Evolutionary conservation across 2,329 filamentous ascomycete species (phyloP), one percentile per base, ranked within the genome.

Genomic region (Pseudogymnoascus destructans): DNA sequence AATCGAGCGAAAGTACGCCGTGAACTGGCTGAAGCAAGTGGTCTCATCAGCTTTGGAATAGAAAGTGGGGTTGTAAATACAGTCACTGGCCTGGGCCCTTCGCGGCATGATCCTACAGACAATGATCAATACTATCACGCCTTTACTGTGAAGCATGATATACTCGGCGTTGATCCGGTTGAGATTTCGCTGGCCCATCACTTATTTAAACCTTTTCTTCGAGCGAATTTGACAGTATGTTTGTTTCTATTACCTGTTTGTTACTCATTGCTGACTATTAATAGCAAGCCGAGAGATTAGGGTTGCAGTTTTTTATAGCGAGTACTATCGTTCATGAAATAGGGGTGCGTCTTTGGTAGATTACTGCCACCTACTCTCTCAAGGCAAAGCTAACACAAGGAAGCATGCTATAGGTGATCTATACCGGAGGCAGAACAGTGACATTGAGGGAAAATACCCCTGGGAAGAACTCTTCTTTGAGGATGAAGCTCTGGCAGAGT

Each of bases 341-440:
- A 23, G 40, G 11, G 40, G 40, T 49, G 13, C 21, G 40, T 25
- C 21, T 15, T 46, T 15, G 13, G 3, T 27, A 15, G 21, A 49
- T 49, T n/a, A 23, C 19, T 23, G 40, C 23, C 2, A 25, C n/a
- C 13, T 49, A 40, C 17, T 46, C 40, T 21, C 2, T n/a, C 40
- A 25, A n/a, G 21, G 13, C 13, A 15, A 52, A 27, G 13, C 42
- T 52, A 23, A 52, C 23, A 27, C 3, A 52, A 17, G 7, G 17
- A 52, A 52, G 42, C 42, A 52, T 52, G 42, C 42, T 11, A 52
- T 52, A 52, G 42, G 42, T 8, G 42, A 52, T 17, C n/a, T 52
- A 11, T 52, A 30, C 9, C 23, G 23, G 42, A 52, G 42, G 9
- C 23, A 52, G n/a, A 27, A 52, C 9, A 27, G 42, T 17, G 23